phyloP scores from a whole-genome alignment of 495 filamentous ascomycete genomes.

The Hypoxylon intermedium region DNA sequence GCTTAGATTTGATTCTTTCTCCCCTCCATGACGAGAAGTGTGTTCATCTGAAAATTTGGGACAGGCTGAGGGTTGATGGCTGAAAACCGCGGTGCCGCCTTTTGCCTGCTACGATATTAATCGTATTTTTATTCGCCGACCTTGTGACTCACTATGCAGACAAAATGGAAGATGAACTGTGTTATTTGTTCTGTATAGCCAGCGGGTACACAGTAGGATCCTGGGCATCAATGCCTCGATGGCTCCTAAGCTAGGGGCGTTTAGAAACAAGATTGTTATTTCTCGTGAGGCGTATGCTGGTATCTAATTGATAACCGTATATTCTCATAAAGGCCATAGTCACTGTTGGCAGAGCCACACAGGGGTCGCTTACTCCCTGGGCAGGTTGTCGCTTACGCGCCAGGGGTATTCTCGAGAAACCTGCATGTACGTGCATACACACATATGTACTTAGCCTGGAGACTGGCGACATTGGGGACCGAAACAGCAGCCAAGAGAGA shows the following conservation, averaged over 20 bases:
- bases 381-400: slow-evolving; percentile 2
- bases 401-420: neutral
- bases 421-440: neutral
- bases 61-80: neutral
- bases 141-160: neutral
- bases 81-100: neutral
- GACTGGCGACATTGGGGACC: slow-evolving; percentile 12
- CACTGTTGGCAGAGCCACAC: neutral
- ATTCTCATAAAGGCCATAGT: neutral
- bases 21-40: neutral
- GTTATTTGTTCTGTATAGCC: neutral
- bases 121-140: neutral
- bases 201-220: neutral
- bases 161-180: neutral
- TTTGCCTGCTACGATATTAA: no score
- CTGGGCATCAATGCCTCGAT: slow-evolving; percentile 7
- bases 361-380: neutral
- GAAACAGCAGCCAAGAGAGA: slow-evolving; percentile 36
- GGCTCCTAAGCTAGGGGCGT: neutral
- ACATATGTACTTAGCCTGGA: neutral
- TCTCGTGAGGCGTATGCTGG: neutral
- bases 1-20: neutral
- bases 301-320: neutral
- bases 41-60: neutral
- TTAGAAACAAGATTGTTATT: neutral